Evolutionary conservation across 2,329 filamentous ascomycete genomes (phyloP).

Genomic region (Colletotrichum sp.): DNA sequence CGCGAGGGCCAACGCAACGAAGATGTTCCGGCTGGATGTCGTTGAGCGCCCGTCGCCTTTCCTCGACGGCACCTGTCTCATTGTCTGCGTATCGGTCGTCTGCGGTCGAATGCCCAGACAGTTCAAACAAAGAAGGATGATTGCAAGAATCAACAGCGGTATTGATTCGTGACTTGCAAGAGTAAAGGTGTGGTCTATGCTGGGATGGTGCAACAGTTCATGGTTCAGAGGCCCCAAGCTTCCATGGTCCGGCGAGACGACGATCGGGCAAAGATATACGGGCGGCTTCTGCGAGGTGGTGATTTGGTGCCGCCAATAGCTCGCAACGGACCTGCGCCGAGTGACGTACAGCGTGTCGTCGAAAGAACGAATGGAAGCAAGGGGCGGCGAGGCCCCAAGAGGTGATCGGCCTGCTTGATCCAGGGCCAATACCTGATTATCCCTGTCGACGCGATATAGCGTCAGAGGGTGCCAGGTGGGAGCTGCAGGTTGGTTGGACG

Average conservation of each 20-base stretch:
- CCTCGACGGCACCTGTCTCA: slow-evolving; percentile 1
- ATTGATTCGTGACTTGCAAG: background rate
- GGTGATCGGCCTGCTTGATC: slow-evolving; percentile 19
- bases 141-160: background rate
- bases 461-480: slow-evolving; percentile 14
- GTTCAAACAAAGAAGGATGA: background rate
- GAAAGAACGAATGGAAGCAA: slow-evolving; percentile 4
- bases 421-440: slow-evolving; percentile 22
- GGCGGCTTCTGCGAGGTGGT: background rate
- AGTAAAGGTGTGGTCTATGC: background rate
- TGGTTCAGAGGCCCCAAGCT: slow-evolving; percentile 3
- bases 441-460: slow-evolving; percentile 16
- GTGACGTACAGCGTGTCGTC: slow-evolving; percentile 19
- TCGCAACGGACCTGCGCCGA: background rate
- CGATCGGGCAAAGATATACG: slow-evolving; percentile 11
- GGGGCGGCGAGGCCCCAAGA: background rate
- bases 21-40: background rate
- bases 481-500: slow-evolving; percentile 13
- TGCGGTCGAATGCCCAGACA: background rate
- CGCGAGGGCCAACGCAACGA: background rate
- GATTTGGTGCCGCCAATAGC: slow-evolving; percentile 7
- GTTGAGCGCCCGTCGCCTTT: background rate
- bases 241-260: background rate
- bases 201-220: background rate
- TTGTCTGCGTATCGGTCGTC: background rate